Base-by-base conservation (phyloP, 1,284 basidiomycete species). In the Trametes polyzona region DNA sequence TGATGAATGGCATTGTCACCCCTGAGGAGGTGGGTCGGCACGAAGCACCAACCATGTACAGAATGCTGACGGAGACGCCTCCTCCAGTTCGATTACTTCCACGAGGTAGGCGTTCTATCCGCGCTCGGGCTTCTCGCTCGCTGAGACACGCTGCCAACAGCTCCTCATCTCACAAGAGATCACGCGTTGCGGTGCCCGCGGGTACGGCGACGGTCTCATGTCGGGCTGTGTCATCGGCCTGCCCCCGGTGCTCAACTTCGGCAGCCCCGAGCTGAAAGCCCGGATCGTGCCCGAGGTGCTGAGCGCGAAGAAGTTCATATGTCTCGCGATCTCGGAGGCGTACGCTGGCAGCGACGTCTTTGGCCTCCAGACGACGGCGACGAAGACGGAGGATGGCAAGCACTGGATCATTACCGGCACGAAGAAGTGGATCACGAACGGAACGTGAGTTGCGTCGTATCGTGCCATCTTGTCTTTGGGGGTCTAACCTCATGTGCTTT, bases 261-360 rank as follows among this genome's bases (percentile, higher is more conserved):
- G 89, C 26, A 84, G 83, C 24, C 81, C 88, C 17, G 91, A 87
- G 65, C 74, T 96, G 30, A 90, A 90, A 71, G 83, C 87, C 56
- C 85, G 84, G 67, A 78, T 98, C 57, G 79, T 96, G 21, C 87
- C 91, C 35, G 92, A 93, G 21, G 85, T 96, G 3, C 78, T 98
- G 40, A 76, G 81, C 10, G 94, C 88, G 19, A 89, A 89, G 73
- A 94, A 91, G 73, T 86, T 86, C 65, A 86, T 89, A 41, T 87
- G 87, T 63, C 80, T 98, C 50, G 95, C 95, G 29, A 90, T 98
- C 21, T 74, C 73, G 10, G 74, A 75, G 61, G 94, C 96, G 0
- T 93, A 92, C 65, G 96, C 95, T 3, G 95, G 95, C 5, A 93
- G 90, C 61, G 95, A 96, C 69, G 93, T 98, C 23, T 83, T 88